These are phyloP conservation scores for Diaporthe australafricana DNA, from an alignment of 2,329 filamentous ascomycete species.

Conservation along the genomic window DNA sequence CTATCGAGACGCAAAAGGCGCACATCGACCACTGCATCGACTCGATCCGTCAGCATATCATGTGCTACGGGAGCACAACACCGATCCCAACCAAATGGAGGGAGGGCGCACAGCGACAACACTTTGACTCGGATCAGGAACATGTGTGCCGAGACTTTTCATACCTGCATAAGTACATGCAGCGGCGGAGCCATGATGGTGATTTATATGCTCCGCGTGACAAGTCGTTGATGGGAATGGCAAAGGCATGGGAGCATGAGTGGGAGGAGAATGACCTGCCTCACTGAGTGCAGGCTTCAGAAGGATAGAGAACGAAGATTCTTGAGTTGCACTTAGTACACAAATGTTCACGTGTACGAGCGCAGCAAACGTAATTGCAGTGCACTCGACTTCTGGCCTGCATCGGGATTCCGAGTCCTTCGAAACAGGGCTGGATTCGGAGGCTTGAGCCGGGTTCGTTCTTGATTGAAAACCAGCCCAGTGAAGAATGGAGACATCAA, in stretches of 20 bases:
- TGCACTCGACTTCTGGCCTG: too few relatives aligned
- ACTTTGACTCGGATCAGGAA: slow-evolving; percentile 41
- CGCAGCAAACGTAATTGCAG: neutral
- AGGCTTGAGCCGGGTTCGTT: too few relatives aligned
- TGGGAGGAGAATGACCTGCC: slow-evolving; percentile 22
- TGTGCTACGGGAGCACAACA: slow-evolving; percentile 41
- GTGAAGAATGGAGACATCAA: too few relatives aligned
- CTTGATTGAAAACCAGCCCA: too few relatives aligned
- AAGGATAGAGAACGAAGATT: too few relatives aligned
- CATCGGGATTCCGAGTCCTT: too few relatives aligned
- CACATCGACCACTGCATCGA: slow-evolving; percentile 41
- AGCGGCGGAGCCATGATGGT: slow-evolving; percentile 22
- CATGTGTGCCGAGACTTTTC: slow-evolving; percentile 41
- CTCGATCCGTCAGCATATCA: slow-evolving; percentile 40
- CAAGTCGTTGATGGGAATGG: slow-evolving; percentile 28
- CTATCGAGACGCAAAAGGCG: slow-evolving; percentile 24
- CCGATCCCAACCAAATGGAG: slow-evolving; percentile 39
- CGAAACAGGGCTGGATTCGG: too few relatives aligned
- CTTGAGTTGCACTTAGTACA: too few relatives aligned
- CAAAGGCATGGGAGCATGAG: slow-evolving; percentile 27
- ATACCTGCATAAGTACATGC: slow-evolving; percentile 30
- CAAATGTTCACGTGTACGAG: too few relatives aligned
- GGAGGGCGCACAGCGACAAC: slow-evolving; percentile 37
- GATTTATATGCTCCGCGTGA: slow-evolving; percentile 32
- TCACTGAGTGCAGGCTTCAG: neutral